Evolutionary conservation across 192 early-diverging fungal genomes (phyloP), one percentile per base, ranked within the genome.

Genomic region (Umbelopsis sp.): DNA sequence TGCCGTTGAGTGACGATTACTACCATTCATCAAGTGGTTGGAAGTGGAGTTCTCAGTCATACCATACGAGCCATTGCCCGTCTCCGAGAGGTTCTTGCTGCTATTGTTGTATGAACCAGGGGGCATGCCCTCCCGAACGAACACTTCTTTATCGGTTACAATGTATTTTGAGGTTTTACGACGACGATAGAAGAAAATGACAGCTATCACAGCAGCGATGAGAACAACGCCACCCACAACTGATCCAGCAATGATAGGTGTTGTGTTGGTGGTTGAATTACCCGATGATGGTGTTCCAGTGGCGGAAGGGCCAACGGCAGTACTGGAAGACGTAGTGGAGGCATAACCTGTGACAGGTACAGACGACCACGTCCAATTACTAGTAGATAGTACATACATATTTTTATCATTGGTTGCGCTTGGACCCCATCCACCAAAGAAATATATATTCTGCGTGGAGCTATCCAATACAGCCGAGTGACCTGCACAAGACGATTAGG

Each of bases 381-480:
- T 41, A 20, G 86, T 78, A 53, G 91, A 86, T 18, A 93, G 76
- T 45, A 87, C 82, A 74, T 91, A 91, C 74, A 93, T 85, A 49
- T 80, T 87, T 22, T 71, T 77, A 69, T 93, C 90, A 27, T 75
- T 80, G 10, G 77, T 78, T 1, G 78, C 55, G 9, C 66, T 67
- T 6, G 72, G 49, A 11, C 86, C 88, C 66, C 85, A 80, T 13
- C 91, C 91, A 44, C 91, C 91, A 77, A 83, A 93, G 25, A 91
- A 80, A 48, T 89, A 89, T 79, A 93, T 88, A 21, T 70, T 70
- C n/a, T 70, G 53, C 15, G 77, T 83, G 46, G 77, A 82, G 25
- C 81, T 76, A 66, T 86, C 76, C 2, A 89, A 55, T 13, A 88
- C 81, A 1, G 90, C 89, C 10, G 88, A 83, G 65, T 93, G 91